phyloP scores from a whole-genome alignment of 306 rosid species.

The Vigna hirtella region DNA sequence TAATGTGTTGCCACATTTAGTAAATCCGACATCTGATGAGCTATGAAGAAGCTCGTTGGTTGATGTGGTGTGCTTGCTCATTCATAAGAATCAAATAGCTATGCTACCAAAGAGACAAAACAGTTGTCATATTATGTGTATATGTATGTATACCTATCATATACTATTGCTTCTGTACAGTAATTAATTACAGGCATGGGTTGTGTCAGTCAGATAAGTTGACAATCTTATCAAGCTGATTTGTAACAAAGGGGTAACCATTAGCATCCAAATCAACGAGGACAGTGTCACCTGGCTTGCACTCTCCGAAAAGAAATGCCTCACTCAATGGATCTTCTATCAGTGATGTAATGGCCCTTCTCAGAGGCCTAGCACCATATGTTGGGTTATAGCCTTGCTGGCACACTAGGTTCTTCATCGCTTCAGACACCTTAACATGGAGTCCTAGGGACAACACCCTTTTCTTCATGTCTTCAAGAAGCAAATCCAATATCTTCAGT shows the following conservation, averaged over 20 bases:
- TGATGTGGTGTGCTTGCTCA: constrained; percentile 13
- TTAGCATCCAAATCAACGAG: constrained; percentile 72
- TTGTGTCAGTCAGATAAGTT: constrained; percentile 57
- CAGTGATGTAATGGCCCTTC: constrained; percentile 68
- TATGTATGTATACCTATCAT: constrained; percentile 38
- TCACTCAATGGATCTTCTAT: constrained; percentile 84
- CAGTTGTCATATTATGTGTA: constrained; percentile 19
- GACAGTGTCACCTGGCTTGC: constrained; percentile 75
- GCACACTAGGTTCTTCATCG: constrained; percentile 68
- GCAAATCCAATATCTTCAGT: constrained; percentile 69
- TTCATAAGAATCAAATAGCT: constrained; percentile 32
- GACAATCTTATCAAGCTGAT: constrained; percentile 56
- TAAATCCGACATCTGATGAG: constrained; percentile 22
- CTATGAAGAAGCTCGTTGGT: constrained; percentile 25
- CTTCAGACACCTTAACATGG: constrained; percentile 71
- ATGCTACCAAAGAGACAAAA: constrained; percentile 42
- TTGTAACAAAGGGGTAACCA: constrained; percentile 67
- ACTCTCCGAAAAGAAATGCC: constrained; percentile 67
- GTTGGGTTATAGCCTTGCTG: constrained; percentile 68
- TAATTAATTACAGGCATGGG: constrained; percentile 37
- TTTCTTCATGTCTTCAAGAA: constrained; percentile 74
- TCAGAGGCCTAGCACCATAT: constrained; percentile 87
- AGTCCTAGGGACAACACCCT: constrained; percentile 66
- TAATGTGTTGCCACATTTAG: constrained; percentile 21
- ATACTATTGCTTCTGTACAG: constrained; percentile 26